A percentile compares a stretch with the other conserved stretches of the same genome.
Conservation (phyloP, 768 basidiomycete genomes). For the Termitomyces sp. region DNA sequence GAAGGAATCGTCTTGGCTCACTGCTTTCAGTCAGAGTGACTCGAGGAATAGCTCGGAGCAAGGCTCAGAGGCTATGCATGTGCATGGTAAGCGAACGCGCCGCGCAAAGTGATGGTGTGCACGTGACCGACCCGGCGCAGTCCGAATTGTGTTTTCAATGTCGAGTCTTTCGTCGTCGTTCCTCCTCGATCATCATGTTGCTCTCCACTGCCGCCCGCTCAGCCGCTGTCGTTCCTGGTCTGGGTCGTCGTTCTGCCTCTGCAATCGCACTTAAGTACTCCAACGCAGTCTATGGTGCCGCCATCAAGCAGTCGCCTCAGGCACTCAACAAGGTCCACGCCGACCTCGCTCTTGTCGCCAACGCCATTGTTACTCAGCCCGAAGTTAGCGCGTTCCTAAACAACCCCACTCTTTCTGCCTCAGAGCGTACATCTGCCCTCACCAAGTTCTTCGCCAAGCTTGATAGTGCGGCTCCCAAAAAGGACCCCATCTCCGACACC, state of each 20-base stretch:
- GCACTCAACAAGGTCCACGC: constrained; percentile 80
- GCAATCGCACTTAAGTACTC: constrained; percentile 81
- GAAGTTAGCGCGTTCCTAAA: constrained; percentile 67
- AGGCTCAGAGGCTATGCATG: background rate
- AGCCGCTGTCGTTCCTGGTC: constrained; percentile 36
- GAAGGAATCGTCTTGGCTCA: background rate
- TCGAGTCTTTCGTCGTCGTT: constrained; percentile 16
- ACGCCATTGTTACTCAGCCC: constrained; percentile 59
- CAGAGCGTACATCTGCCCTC: constrained; percentile 70
- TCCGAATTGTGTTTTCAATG: constrained; percentile 11
- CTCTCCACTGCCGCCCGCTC: constrained; percentile 52
- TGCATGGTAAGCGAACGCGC: background rate
- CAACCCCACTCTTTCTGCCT: constrained; percentile 87
- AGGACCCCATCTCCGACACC: constrained; percentile 74
- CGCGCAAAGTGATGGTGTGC: constrained; percentile 1
- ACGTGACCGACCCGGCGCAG: constrained; percentile 14
- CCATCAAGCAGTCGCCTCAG: constrained; percentile 77
- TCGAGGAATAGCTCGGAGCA: background rate
- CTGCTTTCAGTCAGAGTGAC: too few relatives aligned
- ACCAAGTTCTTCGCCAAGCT: constrained; percentile 59
- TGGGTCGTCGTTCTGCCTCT: constrained; percentile 70
- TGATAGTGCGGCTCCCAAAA: constrained; percentile 57
- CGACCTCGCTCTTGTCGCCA: constrained; percentile 70
- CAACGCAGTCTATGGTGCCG: constrained; percentile 74
- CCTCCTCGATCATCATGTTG: constrained; percentile 36